Base-by-base conservation (phyloP, 805 yeast species). In the Barnettozyma botsteinii region DNA sequence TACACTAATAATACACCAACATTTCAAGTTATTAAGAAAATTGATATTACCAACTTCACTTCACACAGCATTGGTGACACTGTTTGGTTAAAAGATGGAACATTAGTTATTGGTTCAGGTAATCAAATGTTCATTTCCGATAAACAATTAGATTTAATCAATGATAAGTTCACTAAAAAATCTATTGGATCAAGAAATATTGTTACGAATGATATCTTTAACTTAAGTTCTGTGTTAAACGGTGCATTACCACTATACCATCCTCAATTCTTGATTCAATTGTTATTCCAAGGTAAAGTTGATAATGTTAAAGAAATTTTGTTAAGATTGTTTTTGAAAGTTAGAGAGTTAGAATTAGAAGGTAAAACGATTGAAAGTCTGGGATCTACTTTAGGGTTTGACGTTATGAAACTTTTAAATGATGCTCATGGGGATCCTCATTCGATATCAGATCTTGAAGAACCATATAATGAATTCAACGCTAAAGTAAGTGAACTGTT, bases 191-290 rank as follows among this genome's bases (percentile, higher is more conserved):
- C 85, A 1, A 65, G 80, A 44, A 73, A 68, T 43, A 77, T 79
- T 31, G 66, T 78, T 10, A 64, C 69, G 2, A 68, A 68, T 53
- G 69, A 61, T 53, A 72, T 89, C 3, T 72, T 85, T 43, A 83
- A 81, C 49, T 67, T 89, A 42, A 84, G 82, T 36, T 66, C 85
- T 13, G 80, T 88, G 5, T 62, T 89, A 40, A 89, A 89, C 62
- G 97, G 97, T 24, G 93, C 94, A 0, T 59, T 91, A 13, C 96
- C 97, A 0, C 63, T 87, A 1, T 89, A 85, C 51, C 97, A 91
- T 54, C 98, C 98, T 0, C 96, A 88, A 58, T 72, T 86, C 38
- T 60, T 89, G 35, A 79, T 87, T 33, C 96, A 89, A 57, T 65
- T 80, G 5, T 57, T 89, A 15, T 79, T 82, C 51, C 72, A 77